A percentile compares a stretch with the other conserved stretches of the same genome.
These are phyloP conservation scores for Podaxis rugospora DNA, from an alignment of 768 basidiomycete species.

Conservation along the genomic window DNA sequence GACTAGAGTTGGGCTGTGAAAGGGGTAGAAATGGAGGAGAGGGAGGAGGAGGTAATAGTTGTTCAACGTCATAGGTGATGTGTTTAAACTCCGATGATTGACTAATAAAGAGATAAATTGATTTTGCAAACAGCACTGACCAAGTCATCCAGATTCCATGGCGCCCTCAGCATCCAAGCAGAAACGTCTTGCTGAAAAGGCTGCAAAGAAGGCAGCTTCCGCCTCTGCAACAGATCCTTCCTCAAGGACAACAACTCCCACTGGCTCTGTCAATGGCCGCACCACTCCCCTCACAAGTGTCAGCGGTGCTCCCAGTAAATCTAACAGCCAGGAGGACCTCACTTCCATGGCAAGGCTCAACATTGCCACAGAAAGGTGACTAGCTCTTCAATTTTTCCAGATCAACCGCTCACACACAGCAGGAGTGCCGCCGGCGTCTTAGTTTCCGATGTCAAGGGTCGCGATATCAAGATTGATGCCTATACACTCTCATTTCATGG, in stretches of 20 bases:
- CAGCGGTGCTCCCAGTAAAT: conserved; percentile 73
- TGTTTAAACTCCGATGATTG: conserved; percentile 8
- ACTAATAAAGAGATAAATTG: conserved; percentile 5
- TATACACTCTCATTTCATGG: conserved; percentile 98
- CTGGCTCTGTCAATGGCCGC: conserved; percentile 58
- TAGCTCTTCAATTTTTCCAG: not conserved
- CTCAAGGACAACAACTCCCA: conserved; percentile 42
- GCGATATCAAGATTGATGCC: conserved; percentile 96
- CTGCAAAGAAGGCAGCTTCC: conserved; percentile 57
- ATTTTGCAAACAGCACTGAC: conserved; percentile 9
- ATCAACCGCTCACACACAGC: not conserved
- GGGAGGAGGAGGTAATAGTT: not conserved
- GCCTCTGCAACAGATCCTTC: not conserved
- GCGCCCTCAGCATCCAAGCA: conserved; percentile 82
- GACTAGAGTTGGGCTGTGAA: not conserved
- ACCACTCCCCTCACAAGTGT: conserved; percentile 82
- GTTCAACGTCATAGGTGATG: not conserved
- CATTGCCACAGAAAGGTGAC: conserved; percentile 85
- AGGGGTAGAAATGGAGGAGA: not conserved
- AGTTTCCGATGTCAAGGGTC: conserved; percentile 85
- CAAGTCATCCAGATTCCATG: conserved; percentile 44
- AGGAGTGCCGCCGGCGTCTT: conserved; percentile 92
- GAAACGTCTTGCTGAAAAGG: conserved; percentile 94
- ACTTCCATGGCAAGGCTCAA: conserved; percentile 73
- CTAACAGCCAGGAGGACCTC: conserved; percentile 81